These are phyloP conservation scores for Sporothrix luriei DNA, from an alignment of 2,329 filamentous ascomycete species.

Conservation along the genomic window DNA sequence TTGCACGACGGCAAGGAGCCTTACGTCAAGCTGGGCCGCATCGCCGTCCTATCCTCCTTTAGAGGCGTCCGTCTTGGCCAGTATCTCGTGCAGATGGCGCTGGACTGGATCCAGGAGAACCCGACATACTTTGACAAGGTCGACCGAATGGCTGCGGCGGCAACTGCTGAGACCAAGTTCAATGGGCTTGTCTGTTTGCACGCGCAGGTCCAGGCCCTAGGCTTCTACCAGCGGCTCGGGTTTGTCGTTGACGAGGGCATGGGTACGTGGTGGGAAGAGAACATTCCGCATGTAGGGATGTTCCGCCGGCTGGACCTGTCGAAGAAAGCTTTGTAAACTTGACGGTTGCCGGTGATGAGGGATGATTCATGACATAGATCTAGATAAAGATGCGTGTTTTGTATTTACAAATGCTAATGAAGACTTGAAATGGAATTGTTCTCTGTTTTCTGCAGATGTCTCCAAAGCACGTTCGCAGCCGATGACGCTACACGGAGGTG, in stretches of 20 bases:
- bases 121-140: conserved; percentile 56
- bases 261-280: conserved; percentile 81
- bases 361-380: neutral
- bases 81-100: conserved; percentile 66
- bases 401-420: neutral
- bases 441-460: no score
- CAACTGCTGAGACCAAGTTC: conserved; percentile 56
- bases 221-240: conserved; percentile 70
- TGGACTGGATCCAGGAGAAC: conserved; percentile 69
- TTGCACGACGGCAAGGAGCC: conserved; percentile 67
- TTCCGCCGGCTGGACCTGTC: conserved; percentile 54
- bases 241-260: conserved; percentile 73
- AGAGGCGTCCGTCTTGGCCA: conserved; percentile 66
- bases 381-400: neutral
- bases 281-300: conserved; percentile 85
- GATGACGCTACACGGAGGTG: neutral
- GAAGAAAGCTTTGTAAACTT: conserved; percentile 6
- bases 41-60: conserved; percentile 69
- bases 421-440: no score
- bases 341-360: neutral
- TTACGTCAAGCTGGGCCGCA: conserved; percentile 78
- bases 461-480: no score
- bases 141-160: conserved; percentile 46
- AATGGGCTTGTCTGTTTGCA: conserved; percentile 76
- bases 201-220: conserved; percentile 68